Percentiles rank a stretch among this genome's conserved stretches.
These are phyloP conservation scores for Erysimum cheiranthoides DNA, from an alignment of 345 rosid genomes.

Conservation along the genomic window DNA sequence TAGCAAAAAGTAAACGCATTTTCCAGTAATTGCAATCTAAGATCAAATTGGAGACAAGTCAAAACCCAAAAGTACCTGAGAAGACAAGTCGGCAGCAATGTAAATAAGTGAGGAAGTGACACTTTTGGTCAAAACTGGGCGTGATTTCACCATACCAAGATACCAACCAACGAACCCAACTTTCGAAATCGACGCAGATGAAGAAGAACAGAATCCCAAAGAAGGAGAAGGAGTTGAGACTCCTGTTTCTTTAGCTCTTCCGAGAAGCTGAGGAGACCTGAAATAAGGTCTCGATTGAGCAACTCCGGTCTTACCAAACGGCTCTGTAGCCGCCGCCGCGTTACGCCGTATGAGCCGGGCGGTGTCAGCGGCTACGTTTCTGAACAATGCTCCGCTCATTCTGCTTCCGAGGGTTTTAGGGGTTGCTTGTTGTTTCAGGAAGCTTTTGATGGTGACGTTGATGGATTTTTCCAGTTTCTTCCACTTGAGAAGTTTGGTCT, in stretches of 20 bases:
- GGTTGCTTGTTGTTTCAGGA: not conserved
- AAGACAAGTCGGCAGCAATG: slow-evolving; percentile 81
- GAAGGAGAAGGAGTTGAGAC: slow-evolving; percentile 17
- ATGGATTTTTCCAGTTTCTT: not conserved
- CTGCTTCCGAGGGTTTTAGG: slow-evolving; percentile 20
- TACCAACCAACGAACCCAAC: slow-evolving; percentile 77
- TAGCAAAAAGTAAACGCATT: not conserved
- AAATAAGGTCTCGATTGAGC: slow-evolving; percentile 51
- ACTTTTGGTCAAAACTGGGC: slow-evolving; percentile 84
- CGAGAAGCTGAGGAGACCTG: slow-evolving; percentile 46
- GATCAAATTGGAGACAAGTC: not conserved
- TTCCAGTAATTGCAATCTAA: not conserved
- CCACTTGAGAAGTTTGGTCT: not conserved
- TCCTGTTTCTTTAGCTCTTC: slow-evolving; percentile 48
- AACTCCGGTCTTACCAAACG: not conserved
- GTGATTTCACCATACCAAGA: slow-evolving; percentile 77
- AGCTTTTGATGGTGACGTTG: not conserved
- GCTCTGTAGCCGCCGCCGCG: not conserved
- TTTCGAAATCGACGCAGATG: slow-evolving; percentile 36
- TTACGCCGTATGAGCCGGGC: slow-evolving; percentile 21
- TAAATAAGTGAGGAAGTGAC: slow-evolving; percentile 67
- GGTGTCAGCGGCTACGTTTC: slow-evolving; percentile 4
- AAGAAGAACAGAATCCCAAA: slow-evolving; percentile 38
- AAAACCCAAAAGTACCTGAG: slow-evolving; percentile 66
- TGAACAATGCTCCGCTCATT: slow-evolving; percentile 36